These are phyloP conservation scores for Candida frijolesensis DNA, from an alignment of 1,139 yeast genomes.

Conservation along the genomic window DNA sequence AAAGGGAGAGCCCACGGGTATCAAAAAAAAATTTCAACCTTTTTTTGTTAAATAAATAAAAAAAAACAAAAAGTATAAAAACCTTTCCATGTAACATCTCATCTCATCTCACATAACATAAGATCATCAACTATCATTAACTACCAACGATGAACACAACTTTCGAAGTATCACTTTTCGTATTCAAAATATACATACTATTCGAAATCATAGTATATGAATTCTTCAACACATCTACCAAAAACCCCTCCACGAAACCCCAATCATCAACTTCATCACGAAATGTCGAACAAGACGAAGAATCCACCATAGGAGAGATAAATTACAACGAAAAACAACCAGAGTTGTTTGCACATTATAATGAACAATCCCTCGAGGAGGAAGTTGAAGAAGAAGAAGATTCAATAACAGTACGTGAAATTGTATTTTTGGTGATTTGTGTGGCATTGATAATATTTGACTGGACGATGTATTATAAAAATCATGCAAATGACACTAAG, in stretches of 20 bases:
- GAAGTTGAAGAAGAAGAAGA: conserved; percentile 5
- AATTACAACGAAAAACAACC: neutral
- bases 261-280: conserved; percentile 6
- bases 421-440: neutral
- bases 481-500: neutral
- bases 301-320: neutral
- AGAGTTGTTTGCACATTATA: neutral
- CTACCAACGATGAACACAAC: neutral
- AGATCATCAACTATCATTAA: neutral
- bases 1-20: no score
- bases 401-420: neutral
- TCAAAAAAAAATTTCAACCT: no score
- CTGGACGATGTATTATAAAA: conserved; percentile 1
- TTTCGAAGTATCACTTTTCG: neutral
- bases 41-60: no score
- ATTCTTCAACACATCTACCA: neutral
- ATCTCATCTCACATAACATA: neutral
- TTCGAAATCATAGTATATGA: conserved; percentile 1
- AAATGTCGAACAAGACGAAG: conserved; percentile 8
- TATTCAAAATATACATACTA: conserved; percentile 3
- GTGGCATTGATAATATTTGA: conserved; percentile 4
- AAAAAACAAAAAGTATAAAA: no score
- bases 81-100: no score
- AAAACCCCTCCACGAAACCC: no score
- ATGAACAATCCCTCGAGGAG: neutral